Evolutionary conservation across 352 stramenopile genomes (phyloP).

Genomic region (Bremia lactucae): DNA sequence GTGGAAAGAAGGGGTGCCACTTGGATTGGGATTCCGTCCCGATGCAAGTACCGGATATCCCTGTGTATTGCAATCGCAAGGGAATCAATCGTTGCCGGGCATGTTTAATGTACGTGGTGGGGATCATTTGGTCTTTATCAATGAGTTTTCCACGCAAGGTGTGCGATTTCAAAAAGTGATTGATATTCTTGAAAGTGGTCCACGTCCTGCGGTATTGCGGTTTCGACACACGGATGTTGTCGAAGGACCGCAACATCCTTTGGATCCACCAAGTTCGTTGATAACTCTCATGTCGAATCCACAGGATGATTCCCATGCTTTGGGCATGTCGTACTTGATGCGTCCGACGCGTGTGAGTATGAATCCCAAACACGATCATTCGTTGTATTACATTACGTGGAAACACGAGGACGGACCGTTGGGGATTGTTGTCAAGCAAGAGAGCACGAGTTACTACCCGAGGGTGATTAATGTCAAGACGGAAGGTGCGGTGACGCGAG

Average conservation of each 20-base stretch:
- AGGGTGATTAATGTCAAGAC: slow-evolving; percentile 84
- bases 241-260: slow-evolving; percentile 32
- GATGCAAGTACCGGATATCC: slow-evolving; percentile 66
- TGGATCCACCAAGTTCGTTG: slow-evolving; percentile 13
- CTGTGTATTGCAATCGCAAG: slow-evolving; percentile 67
- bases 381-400: slow-evolving; percentile 85
- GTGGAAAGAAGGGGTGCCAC: slow-evolving; percentile 76
- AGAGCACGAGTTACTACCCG: slow-evolving; percentile 79
- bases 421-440: slow-evolving; percentile 81
- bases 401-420: slow-evolving; percentile 79
- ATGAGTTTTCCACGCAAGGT: slow-evolving; percentile 73
- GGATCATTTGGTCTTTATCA: slow-evolving; percentile 79
- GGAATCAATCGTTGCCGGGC: slow-evolving; percentile 60
- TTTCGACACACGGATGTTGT: slow-evolving; percentile 75
- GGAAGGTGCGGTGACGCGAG: slow-evolving; percentile 66
- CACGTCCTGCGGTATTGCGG: slow-evolving; percentile 59
- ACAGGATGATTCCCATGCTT: slow-evolving; percentile 54
- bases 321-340: slow-evolving; percentile 56
- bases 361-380: slow-evolving; percentile 78
- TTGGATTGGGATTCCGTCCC: slow-evolving; percentile 72
- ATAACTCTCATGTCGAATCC: slow-evolving; percentile 42
- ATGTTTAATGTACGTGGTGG: slow-evolving; percentile 83
- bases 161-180: slow-evolving; percentile 83
- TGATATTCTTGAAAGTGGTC: slow-evolving; percentile 74
- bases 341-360: slow-evolving; percentile 62